Base-by-base conservation (phyloP, 192 early-diverging fungal genomes). In the Geosiphon pyriformis region DNA sequence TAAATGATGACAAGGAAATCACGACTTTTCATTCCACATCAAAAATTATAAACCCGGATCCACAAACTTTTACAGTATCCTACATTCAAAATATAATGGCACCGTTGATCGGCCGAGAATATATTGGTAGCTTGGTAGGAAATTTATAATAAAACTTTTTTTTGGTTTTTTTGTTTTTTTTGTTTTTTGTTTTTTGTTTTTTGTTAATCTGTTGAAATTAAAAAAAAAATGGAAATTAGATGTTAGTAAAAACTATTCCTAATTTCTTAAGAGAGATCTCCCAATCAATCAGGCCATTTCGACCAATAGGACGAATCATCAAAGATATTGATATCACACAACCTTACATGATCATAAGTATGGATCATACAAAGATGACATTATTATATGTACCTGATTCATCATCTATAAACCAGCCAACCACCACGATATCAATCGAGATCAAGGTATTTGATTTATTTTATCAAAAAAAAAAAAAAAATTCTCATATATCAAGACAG, bases 281-380 rank as follows among this genome's bases (percentile, higher is more conserved):
- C 12, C 34, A 18, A 12, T 51, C 67, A 4, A 68, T 78, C 20
- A 61, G 61, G 17, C 59, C 47, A 1, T 29, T 54, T 3, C 80
- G 87, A 1, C 82, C 87, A 31, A 67, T 60, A 4, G 47, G 66
- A 29, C 73, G 87, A 29, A 32, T 52, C 3, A 64, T 83, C 54
- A 74, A 69, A 47, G 68, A 58, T 29, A 80, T 85, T 29, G 83
- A 88, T 55, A 4, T 32, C 20, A 30, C 47, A 0, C 85, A 85
- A 52, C 46, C 33, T 1, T 56, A 74, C 11, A 83, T 70, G 1
- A 66, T 82, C 1, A 53, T 88, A 33, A 74, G 72, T 32, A 67
- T 70, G 18, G 83, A 85, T 63, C 73, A 83, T 64, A 76, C 80
- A 0, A 27, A 49, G 20, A 69, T 75, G n/a, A n/a, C n/a, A n/a